Evolutionary conservation across 2,329 filamentous ascomycete genomes (phyloP).

Genomic region (Fusarium sp.): DNA sequence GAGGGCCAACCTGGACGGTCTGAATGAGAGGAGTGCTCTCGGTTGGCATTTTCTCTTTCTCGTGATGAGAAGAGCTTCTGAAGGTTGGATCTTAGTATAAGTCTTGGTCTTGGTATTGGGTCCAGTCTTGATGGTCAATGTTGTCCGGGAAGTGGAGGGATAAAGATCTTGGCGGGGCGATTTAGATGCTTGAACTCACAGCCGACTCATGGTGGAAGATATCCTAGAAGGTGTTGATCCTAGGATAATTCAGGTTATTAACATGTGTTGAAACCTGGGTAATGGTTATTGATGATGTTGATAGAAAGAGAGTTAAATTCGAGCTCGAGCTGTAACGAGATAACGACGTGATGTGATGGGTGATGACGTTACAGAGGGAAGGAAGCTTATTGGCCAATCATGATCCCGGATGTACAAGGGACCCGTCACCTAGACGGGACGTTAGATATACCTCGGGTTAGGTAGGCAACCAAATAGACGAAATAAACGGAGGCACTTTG

Average conservation of each 20-base stretch:
- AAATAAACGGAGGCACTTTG: background rate
- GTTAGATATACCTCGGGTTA: conserved; percentile 9
- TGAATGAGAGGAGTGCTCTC: conserved; percentile 77
- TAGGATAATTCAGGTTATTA: conserved; percentile 1
- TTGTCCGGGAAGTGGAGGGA: conserved; percentile 32
- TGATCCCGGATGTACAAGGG: background rate
- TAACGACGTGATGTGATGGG: conserved; percentile 43
- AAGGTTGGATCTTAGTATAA: conserved; percentile 7
- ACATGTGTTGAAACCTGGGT: conserved; percentile 13
- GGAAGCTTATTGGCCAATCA: conserved; percentile 38
- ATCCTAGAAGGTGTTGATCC: conserved; percentile 25
- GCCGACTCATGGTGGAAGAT: conserved; percentile 37
- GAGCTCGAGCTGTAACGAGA: conserved; percentile 1
- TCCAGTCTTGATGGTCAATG: conserved; percentile 3
- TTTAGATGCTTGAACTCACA: conserved; percentile 38
- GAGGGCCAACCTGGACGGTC: conserved; percentile 67
- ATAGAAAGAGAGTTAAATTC: conserved; percentile 9
- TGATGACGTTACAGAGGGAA: conserved; percentile 42
- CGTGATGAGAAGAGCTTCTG: conserved; percentile 35
- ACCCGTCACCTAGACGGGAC: background rate
- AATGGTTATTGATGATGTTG: conserved; percentile 19
- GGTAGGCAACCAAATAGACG: background rate
- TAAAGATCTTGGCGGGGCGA: conserved; percentile 1
- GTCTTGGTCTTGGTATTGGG: conserved; percentile 1
- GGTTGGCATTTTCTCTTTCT: conserved; percentile 54